Evolutionary conservation across 1,284 basidiomycete genomes (phyloP).

Genomic region (Coniferiporia sulphurascens): DNA sequence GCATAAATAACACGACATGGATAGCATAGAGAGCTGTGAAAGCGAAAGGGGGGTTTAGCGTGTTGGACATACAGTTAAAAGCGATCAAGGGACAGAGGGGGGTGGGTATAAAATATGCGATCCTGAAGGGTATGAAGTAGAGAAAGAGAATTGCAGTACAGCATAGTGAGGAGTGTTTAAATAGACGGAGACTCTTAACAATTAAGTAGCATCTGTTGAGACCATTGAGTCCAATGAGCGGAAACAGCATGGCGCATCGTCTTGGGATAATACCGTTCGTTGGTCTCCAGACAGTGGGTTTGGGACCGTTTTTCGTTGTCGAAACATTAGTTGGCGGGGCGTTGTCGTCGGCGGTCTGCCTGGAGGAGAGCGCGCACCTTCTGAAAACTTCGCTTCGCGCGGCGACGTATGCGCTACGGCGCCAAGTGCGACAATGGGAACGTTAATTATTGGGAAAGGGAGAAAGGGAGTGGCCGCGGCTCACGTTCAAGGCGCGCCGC

Average conservation of each 20-base stretch:
- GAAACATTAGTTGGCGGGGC: background rate
- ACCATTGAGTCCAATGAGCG: no score
- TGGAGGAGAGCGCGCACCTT: slow-evolving; percentile 2
- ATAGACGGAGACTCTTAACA: background rate
- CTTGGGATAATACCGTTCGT: background rate
- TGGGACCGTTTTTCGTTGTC: background rate
- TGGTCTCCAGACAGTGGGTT: background rate
- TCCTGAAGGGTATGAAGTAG: no score
- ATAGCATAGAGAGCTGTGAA: no score
- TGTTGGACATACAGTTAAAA: no score
- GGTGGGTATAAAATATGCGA: no score
- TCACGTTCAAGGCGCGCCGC: background rate
- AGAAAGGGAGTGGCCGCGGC: background rate
- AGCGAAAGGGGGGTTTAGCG: no score
- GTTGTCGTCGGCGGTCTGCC: background rate
- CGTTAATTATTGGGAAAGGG: background rate
- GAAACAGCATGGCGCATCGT: background rate
- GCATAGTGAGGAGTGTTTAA: no score
- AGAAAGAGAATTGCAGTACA: no score
- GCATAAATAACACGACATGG: no score
- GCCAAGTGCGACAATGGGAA: no score
- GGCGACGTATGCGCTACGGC: slow-evolving; percentile 9
- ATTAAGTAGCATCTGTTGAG: background rate
- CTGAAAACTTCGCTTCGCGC: slow-evolving; percentile 1
- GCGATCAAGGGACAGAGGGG: no score